Percentiles rank a stretch among this genome's conserved stretches.
phyloP scores from a whole-genome alignment of 768 basidiomycete species.

The Termitomyces sp. region DNA sequence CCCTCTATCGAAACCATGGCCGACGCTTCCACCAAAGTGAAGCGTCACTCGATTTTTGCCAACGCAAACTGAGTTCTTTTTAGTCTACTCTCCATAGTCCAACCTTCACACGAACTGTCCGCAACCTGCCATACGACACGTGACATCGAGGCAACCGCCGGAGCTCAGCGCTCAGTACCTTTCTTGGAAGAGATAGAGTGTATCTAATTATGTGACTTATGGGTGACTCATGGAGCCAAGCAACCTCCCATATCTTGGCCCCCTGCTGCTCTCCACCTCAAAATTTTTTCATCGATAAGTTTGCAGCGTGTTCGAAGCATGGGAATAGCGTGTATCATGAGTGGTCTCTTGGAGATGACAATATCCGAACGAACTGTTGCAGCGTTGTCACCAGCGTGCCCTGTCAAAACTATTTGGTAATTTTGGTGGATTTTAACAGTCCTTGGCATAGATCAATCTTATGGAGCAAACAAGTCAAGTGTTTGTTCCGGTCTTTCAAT shows the following conservation, averaged over 20 bases:
- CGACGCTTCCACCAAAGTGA: background rate
- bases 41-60: background rate
- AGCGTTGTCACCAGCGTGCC: background rate
- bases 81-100: background rate
- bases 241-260: background rate
- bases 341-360: background rate
- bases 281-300: background rate
- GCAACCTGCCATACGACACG: background rate
- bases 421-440: background rate
- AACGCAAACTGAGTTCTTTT: background rate
- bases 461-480: slow-evolving; percentile 5
- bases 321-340: slow-evolving; percentile 1
- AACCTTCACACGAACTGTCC: background rate
- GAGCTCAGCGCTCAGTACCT: background rate
- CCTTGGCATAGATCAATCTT: slow-evolving; percentile 1
- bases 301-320: background rate
- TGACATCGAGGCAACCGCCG: background rate
- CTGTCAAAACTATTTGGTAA: background rate
- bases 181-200: background rate
- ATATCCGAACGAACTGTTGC: background rate
- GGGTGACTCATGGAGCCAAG: background rate
- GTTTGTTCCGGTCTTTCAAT: background rate
- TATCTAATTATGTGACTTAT: background rate
- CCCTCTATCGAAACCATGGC: background rate
- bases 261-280: background rate